Evolutionary conservation across 768 basidiomycete species (phyloP).

Genomic region (Termitomyces sp.): DNA sequence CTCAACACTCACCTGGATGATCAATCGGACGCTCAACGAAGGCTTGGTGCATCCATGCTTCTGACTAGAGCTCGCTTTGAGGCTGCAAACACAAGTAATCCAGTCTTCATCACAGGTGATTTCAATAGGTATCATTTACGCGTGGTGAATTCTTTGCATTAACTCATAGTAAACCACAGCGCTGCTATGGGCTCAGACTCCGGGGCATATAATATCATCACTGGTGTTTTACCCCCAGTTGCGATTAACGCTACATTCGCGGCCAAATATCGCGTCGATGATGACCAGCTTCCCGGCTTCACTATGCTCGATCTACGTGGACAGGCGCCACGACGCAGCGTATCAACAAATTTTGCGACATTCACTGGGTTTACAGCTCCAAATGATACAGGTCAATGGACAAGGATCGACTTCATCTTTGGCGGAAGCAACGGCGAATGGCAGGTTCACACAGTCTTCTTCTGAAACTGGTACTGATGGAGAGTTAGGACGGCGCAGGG

Average conservation of each 20-base stretch:
- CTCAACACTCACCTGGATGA: constrained; percentile 58
- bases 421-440: constrained; percentile 45
- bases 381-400: constrained; percentile 31
- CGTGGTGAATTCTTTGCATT: background rate
- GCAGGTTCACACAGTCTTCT: constrained; percentile 24
- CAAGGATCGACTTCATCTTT: constrained; percentile 51
- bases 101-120: constrained; percentile 51
- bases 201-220: constrained; percentile 49
- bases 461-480: background rate
- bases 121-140: constrained; percentile 38
- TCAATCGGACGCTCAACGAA: constrained; percentile 48
- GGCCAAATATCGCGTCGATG: constrained; percentile 34
- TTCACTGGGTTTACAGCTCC: constrained; percentile 49
- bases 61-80: constrained; percentile 49
- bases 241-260: constrained; percentile 41
- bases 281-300: constrained; percentile 30
- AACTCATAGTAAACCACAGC: constrained; percentile 22
- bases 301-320: constrained; percentile 43
- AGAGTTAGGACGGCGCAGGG: constrained; percentile 29
- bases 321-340: constrained; percentile 34
- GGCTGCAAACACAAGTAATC: constrained; percentile 32
- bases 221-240: constrained; percentile 37
- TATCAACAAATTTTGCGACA: constrained; percentile 47
- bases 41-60: constrained; percentile 49
- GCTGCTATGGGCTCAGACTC: constrained; percentile 40